Base-by-base conservation (phyloP, 768 basidiomycete species). In the Amanita rubescens region DNA sequence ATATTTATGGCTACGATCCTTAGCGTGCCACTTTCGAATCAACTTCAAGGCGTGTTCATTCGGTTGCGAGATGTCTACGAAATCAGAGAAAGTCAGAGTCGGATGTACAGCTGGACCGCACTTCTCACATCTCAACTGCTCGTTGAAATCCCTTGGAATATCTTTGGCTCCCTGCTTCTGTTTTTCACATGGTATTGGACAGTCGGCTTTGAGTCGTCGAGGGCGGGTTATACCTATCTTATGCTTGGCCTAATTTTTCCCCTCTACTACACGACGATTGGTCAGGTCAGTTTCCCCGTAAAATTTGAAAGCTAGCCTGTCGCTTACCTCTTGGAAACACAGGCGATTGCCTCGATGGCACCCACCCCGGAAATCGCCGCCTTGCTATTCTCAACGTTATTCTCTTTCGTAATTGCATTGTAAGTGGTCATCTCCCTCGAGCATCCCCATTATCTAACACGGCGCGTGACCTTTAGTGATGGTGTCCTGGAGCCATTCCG, bases 171-270 rank as follows among this genome's bases (percentile, higher is more conserved):
- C 1, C 69, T 74, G 0, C 51, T 87, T 11, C 75, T 82, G 67
- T 88, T 79, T 69, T 59, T 84, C 49, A 79, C 76, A 59, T 87
- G 84, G 84, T 87, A 76, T 65, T 85, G 80, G 79, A 82, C 83
- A 4, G 80, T 85, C 47, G 84, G 84, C 0, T 82, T 81, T 60
- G 70, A 72, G 8, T 68, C 65, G 1, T 70, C 72, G 11, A 68
- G 83, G 34, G 82, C 74, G 3, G 85, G 76, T n/a, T 85, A 78
- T 60, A 79, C 78, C 2, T 84, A 73, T 61, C 71, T 86, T 5
- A 67, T 80, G 59, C 56, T 81, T 22, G 75, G 71, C 17, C 57
- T 86, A 24, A 57, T 81, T 20, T 84, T 77, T 61, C 80, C 83
- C 5, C 30, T 80, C 0, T 87, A 82, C 58, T 84, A 80, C 58